Base-by-base conservation (phyloP, 2,329 filamentous ascomycete species). In the Phaeosphaeria sp. region DNA sequence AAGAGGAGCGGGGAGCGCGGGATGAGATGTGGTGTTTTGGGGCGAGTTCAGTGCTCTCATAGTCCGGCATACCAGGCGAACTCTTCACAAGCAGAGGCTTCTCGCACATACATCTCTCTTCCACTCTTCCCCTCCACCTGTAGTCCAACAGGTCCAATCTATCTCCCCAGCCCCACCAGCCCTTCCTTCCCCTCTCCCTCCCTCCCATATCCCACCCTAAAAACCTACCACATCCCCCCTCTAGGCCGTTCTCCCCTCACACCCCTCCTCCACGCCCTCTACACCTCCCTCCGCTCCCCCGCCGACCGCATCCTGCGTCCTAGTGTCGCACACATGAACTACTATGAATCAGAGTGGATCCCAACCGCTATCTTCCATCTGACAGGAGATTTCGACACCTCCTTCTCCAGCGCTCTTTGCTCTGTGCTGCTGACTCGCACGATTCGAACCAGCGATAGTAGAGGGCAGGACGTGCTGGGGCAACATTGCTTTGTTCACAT, bases 401-500 rank as follows among this genome's bases (percentile, higher is more conserved):
- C 17, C 8, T 36, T 22, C 21, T 50, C 33, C 11, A 45, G 49
- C 20, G n/a, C 21, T 30, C 17, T 59, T 7, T 1, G 51, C 8
- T 48, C 40, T 44, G 24, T 52, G 6, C 15, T 55, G 4, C 13
- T 55, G 13, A 43, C n/a, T 24, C 40, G 42, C 15, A 40, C 40
- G 20, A 17, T 6, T 22, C 8, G 15, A 18, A 11, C 18, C 4
- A n/a, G 6, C 6, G n/a, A 17, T 36, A 24, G 22, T 1, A 25
- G 30, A 24, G 27, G 40, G 21, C 2, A 27, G 8, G 21, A n/a
- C 15, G n/a, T 39, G 30, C 13, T 50, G 11, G 48, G 54, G 1
- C 3, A 24, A 17, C 45, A 51, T 40, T 44, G 27, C 17, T 48
- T 30, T 18, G 3, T 57, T 36, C 55, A 54, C 27, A 25, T 43